These are phyloP conservation scores for Wallacemonas collosoma DNA, from an alignment of 208 protist genomes.

Conservation along the genomic window DNA sequence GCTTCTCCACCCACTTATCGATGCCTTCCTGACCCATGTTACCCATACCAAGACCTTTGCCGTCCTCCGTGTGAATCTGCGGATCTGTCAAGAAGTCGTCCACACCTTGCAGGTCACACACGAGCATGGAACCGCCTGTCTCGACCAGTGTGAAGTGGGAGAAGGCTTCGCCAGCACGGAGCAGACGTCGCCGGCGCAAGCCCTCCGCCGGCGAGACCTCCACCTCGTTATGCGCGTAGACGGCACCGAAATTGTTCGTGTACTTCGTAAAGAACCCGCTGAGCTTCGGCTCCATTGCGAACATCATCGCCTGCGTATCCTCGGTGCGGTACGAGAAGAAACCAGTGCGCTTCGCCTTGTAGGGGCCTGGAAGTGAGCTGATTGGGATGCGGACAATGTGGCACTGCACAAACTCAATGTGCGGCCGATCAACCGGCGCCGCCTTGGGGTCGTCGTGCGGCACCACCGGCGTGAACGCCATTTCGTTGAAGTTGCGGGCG, in stretches of 20 bases:
- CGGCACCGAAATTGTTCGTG: conserved; percentile 60
- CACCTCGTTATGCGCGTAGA: conserved; percentile 31
- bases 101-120: conserved; percentile 67
- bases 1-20: conserved; percentile 36
- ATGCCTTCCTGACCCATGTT: conserved; percentile 57
- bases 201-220: conserved; percentile 10
- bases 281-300: conserved; percentile 62
- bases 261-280: conserved; percentile 62
- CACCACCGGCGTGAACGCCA: neutral
- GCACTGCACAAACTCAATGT: conserved; percentile 50
- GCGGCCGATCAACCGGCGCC: conserved; percentile 7
- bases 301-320: conserved; percentile 45
- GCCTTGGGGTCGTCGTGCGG: conserved; percentile 5
- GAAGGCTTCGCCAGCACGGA: conserved; percentile 60
- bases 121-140: conserved; percentile 35
- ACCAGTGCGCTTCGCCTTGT: conserved; percentile 22
- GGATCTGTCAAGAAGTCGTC: conserved; percentile 57
- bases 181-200: conserved; percentile 3
- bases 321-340: conserved; percentile 43
- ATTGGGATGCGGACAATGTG: conserved; percentile 36
- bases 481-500: conserved; percentile 43
- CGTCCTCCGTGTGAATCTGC: conserved; percentile 57
- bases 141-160: conserved; percentile 58
- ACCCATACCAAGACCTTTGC: conserved; percentile 53
- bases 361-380: conserved; percentile 24